phyloP scores from a whole-genome alignment of 305 asterid species.

The Rubia tinctorum region DNA sequence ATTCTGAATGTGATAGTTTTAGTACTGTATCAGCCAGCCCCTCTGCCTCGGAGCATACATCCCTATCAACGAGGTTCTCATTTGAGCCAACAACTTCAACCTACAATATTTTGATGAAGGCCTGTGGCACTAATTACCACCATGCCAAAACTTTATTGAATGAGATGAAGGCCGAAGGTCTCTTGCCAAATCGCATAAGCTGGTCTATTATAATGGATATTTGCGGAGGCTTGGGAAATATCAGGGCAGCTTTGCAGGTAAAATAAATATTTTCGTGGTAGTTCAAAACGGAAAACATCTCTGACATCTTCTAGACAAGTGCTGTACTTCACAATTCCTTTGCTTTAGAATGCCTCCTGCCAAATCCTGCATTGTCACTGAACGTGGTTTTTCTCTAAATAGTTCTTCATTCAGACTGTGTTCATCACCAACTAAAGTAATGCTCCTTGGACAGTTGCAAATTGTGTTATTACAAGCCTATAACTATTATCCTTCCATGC shows the following conservation, averaged over 20 bases:
- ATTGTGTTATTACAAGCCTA: conserved; percentile 15
- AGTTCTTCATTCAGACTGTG: neutral
- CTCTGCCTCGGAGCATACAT: conserved; percentile 26
- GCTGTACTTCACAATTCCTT: neutral
- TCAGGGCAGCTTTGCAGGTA: conserved; percentile 68
- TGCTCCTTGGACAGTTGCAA: neutral
- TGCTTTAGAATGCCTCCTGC: neutral
- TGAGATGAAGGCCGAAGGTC: conserved; percentile 79
- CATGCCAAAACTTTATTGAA: conserved; percentile 85
- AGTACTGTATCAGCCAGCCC: conserved; percentile 20
- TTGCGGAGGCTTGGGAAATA: conserved; percentile 67
- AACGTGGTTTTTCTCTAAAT: neutral
- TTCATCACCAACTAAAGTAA: neutral
- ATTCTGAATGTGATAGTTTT: conserved; percentile 22
- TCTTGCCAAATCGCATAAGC: conserved; percentile 80
- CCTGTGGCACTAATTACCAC: conserved; percentile 79
- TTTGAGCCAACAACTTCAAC: conserved; percentile 80
- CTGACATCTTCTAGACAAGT: neutral
- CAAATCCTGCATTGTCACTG: neutral
- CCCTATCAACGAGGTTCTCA: conserved; percentile 48
- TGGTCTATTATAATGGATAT: conserved; percentile 86
- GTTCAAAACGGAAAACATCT: neutral
- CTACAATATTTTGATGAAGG: conserved; percentile 90
- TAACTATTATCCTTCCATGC: conserved; percentile 35
- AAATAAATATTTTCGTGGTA: conserved; percentile 13